Conservation (phyloP, 2,329 filamentous ascomycete species). For the Fusarium nygamai region DNA sequence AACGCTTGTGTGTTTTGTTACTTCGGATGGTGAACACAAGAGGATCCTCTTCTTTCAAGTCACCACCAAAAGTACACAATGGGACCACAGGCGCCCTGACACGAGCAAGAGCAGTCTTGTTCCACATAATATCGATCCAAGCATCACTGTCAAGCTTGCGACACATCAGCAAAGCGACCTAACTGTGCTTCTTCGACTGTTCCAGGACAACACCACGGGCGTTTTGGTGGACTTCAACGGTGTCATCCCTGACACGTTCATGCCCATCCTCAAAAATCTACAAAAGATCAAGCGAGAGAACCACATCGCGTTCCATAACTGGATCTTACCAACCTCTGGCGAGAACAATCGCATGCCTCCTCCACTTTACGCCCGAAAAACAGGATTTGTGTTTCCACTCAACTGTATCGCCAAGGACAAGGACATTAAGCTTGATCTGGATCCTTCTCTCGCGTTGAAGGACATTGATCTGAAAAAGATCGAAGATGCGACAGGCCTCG, state of each 20-base stretch:
- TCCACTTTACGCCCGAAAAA: constrained; percentile 60
- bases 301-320: constrained; percentile 3
- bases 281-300: constrained; percentile 13
- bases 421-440: background rate
- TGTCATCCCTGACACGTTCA: constrained; percentile 17
- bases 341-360: constrained; percentile 29
- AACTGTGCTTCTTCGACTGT: background rate
- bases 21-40: background rate
- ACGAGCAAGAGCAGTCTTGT: background rate
- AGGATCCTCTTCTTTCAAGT: constrained; percentile 10
- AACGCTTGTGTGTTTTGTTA: constrained; percentile 12
- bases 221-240: constrained; percentile 27
- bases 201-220: background rate
- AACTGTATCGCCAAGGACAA: constrained; percentile 42
- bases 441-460: background rate
- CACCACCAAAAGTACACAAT: background rate
- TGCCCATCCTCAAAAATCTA: constrained; percentile 6
- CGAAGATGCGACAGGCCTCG: constrained; percentile 55
- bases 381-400: constrained; percentile 62
- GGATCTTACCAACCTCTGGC: background rate
- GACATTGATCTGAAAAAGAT: background rate
- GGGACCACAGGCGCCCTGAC: background rate
- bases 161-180: background rate
- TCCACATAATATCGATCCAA: background rate
- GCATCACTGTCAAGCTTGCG: constrained; percentile 13